Evolutionary conservation across 371 early-diverging fungal genomes (phyloP), one percentile per base, ranked within the genome.

Genomic region (Apophysomyces ossiformis): DNA sequence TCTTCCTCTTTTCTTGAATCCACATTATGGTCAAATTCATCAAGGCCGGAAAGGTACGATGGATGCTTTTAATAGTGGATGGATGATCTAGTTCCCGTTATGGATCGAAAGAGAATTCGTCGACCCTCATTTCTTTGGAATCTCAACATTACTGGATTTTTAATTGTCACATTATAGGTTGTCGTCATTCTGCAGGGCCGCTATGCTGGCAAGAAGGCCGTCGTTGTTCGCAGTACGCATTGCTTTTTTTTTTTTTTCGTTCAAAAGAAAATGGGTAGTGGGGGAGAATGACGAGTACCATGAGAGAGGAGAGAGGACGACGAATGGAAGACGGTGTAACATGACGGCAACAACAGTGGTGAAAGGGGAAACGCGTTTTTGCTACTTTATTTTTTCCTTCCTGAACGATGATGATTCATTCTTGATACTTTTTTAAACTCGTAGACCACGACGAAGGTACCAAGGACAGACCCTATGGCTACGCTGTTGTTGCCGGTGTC

Each of bases 171-270:
- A 16, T 46, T 9, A 36, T 78, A 98, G 94, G 98, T 97, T 78
- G 98, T 96, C 74, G 91, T 99, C 71, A 85, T 99, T 81, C 93
- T 97, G 69, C 93, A 95, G 80, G 99, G 99, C 72, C 95, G 97
- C 73, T 94, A 92, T 78, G 98, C 99, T 84, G 99, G 99, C 75
- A 96, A 96, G 91, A 98, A 99, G 92, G 98, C 98, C 73, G 98
- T 99, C 73, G 95, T 99, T 78, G 93, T 98, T 80, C 96, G 97
- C 88, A 93, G 91, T 92, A 86, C 67, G 79, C 69, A 69, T 69
- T 57, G 9, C 21, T 50, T 50, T 50, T 50, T 50, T 18, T 60
- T 37, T 37, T 57, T 58, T 57, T 44, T 59, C 38, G 36, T 41
- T 13, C 57, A 26, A 26, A 26, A 26, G 32, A 26, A 26, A 26